Evolutionary conservation across 768 basidiomycete genomes (phyloP), one percentile per base, ranked within the genome.

Genomic region (Cyclocybe cylindracea): DNA sequence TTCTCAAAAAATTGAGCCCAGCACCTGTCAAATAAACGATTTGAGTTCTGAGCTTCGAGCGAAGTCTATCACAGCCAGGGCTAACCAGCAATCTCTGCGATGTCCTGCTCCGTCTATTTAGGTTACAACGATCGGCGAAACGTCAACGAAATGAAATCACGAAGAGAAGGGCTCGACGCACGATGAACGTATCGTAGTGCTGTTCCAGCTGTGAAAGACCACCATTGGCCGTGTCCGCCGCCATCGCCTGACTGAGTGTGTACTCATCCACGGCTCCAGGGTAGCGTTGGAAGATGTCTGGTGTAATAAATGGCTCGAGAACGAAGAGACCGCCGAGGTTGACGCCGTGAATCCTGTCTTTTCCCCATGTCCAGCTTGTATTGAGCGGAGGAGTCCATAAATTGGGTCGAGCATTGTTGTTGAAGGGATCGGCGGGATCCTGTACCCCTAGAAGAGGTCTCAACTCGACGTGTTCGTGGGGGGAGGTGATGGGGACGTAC

Each of bases 151-250:
- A 35, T 18, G 46, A 24, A 48, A 34, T 13, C 13, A 37, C 19
- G 3, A 19, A n/a, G 53, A 16, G 39, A n/a, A 39, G 13, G n/a
- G 14, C 16, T 32, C 13, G 32, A 73, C 86, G 61, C 63, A 89
- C 86, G 57, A 93, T 84, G 69, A 91, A 94, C 5, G 87, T 91
- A 53, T 78, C 72, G 62, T 93, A 94, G 66, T 94, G 91, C 40
- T 82, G 69, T 60, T 85, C 85, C 49, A 94, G 74, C 68, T 80
- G 82, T 50, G 73, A 67, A 19, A 86, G 65, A 6, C 84, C 83
- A 14, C 85, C 84, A 31, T 67, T 74, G 5, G 75, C 70, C 14
- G 78, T 76, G 63, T 86, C 86, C 40, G 76, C 78, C 9, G 82
- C 78, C 81, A 92, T 84, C 16, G 84, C 80, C 53, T 73, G 66